Conservation (phyloP, 164 flowering plant species). For the Litsea cubeba region DNA sequence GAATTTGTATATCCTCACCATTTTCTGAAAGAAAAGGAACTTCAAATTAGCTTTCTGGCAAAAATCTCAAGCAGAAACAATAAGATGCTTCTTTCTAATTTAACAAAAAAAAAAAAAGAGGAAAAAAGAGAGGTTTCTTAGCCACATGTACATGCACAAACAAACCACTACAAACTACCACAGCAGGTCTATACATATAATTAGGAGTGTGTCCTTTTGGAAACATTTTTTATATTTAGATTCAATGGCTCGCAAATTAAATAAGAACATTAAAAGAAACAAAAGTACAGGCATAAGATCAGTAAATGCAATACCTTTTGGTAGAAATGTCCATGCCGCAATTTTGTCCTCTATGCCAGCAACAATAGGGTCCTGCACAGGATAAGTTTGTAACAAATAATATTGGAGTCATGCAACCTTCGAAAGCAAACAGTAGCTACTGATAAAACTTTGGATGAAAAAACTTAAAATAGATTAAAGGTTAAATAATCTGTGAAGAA, state of each 20-base stretch:
- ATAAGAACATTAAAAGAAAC: background rate
- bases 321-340: conserved; percentile 93
- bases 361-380: conserved; percentile 74
- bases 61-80: background rate
- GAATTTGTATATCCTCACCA: conserved; percentile 94
- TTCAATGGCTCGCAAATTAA: background rate
- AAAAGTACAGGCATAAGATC: background rate
- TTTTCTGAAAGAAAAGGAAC: conserved; percentile 47
- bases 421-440: background rate
- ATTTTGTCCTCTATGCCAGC: conserved; percentile 82
- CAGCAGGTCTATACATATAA: background rate
- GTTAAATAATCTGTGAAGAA: background rate
- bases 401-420: background rate
- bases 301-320: conserved; percentile 55
- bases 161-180: background rate
- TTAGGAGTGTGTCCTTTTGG: background rate
- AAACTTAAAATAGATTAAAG: background rate
- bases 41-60: background rate
- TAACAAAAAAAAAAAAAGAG: too few relatives aligned
- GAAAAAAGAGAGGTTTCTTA: background rate
- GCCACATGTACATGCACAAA: background rate
- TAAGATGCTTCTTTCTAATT: background rate
- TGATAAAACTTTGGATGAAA: background rate
- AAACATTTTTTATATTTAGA: background rate
- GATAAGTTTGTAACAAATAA: background rate